Evolutionary conservation across 805 yeast genomes (phyloP), one percentile per base, ranked within the genome.

Genomic region (Candida argentea): DNA sequence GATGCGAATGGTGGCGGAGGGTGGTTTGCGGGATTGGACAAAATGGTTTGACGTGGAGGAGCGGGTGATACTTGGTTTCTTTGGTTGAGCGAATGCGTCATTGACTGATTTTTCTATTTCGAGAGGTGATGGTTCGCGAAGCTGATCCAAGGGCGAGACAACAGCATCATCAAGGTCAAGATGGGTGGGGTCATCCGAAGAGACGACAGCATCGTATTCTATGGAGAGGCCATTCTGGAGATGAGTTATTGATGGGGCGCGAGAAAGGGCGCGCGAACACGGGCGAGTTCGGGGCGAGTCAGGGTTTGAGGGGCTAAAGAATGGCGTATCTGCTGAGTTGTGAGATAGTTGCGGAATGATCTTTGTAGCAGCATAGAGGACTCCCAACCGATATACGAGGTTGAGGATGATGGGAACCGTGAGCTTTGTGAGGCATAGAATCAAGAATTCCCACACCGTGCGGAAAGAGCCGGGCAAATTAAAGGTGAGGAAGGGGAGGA

Each of bases 311-410:
- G 29, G 29, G 4, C 24, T 20, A 26, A 42, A 46, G n/a, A 56
- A 40, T 8, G 67, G 65, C 0, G 66, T 57, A 36, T 54, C 50
- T 12, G 58, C 46, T 4, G 56, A 48, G 16, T 48, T 55, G 30
- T 56, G 63, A 35, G 67, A 74, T 33, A 82, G 55, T 7, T 78
- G 74, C 2, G 98, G 98, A 13, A 91, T 84, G 36, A 91, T 86
- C 47, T 94, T 79, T 10, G 96, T 83, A 2, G 97, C 95, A 2
- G 95, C 85, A 48, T 76, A 76, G 44, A 89, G 85, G 7, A 87
- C 94, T 4, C 82, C 67, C 13, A 89, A 74, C 42, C 98, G 69
- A 47, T 83, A 89, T 2, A 86, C 83, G 43, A 91, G 60, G 40
- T 86, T 86, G 15, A 86, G 65, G 16, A 84, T 57, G 14, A 91